These are phyloP conservation scores for Nigrograna mackinnonii DNA, from an alignment of 2,329 filamentous ascomycete species.

Conservation along the genomic window DNA sequence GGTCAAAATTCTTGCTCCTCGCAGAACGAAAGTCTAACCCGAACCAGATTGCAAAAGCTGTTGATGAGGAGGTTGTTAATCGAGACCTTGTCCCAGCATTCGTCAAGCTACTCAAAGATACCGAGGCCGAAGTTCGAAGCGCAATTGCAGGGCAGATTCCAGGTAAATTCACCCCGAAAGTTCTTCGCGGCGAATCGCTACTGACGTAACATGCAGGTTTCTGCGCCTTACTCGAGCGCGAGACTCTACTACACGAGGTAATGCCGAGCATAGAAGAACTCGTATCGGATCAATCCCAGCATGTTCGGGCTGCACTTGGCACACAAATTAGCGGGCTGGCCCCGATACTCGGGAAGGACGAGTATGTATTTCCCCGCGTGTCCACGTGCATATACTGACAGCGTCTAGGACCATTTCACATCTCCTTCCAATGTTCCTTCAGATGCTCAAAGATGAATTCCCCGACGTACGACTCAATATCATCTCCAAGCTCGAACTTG, in stretches of 20 bases:
- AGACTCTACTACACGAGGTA: slow-evolving; percentile 89
- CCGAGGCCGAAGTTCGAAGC: slow-evolving; percentile 94
- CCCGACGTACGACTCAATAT: slow-evolving; percentile 98
- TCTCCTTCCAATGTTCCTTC: slow-evolving; percentile 95
- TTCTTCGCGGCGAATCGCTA: slow-evolving; percentile 23
- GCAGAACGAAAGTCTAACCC: slow-evolving; percentile 28
- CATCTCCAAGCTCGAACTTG: slow-evolving; percentile 98
- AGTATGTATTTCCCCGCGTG: slow-evolving; percentile 61
- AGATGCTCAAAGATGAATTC: slow-evolving; percentile 99
- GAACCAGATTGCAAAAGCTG: slow-evolving; percentile 88
- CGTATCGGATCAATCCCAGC: slow-evolving; percentile 93
- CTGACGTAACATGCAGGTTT: slow-evolving; percentile 65
- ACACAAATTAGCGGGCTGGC: slow-evolving; percentile 97
- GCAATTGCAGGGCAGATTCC: slow-evolving; percentile 98
- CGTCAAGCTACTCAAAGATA: slow-evolving; percentile 96
- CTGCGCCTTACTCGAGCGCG: slow-evolving; percentile 84
- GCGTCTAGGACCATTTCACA: slow-evolving; percentile 82
- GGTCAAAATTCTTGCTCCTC: slow-evolving; percentile 3
- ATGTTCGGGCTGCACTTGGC: slow-evolving; percentile 91
- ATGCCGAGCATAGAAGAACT: slow-evolving; percentile 96
- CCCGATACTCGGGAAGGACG: slow-evolving; percentile 95
- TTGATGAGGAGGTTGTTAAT: slow-evolving; percentile 94
- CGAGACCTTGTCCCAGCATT: slow-evolving; percentile 95
- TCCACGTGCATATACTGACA: slow-evolving; percentile 26
- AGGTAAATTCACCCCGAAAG: slow-evolving; percentile 57